Evolutionary conservation across 2,329 filamentous ascomycete species (phyloP), one percentile per base, ranked within the genome.

Genomic region (Xylaria sp.): DNA sequence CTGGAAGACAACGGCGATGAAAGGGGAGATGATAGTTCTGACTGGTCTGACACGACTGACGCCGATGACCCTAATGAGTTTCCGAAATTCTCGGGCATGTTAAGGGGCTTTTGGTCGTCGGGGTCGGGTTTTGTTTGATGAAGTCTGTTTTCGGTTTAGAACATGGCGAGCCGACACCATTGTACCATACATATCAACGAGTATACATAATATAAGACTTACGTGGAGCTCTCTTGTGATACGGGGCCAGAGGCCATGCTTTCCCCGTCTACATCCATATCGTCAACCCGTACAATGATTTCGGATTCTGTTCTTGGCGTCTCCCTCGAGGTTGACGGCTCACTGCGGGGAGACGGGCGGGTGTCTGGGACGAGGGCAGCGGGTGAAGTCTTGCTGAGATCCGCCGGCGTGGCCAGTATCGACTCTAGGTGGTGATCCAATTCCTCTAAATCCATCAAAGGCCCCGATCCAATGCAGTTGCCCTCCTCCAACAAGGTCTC

Each of bases 11-110:
- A 57, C 49, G 59, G 59, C 26, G 78, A 79, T 7, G 81, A 80
- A n/a, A 76, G 76, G 17, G 74, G 71, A 20, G 83, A 85, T 44
- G 81, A 81, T 21, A 80, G 67, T 42, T 85, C 82, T 47, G 83
- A 85, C 21, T 76, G 71, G 51, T 86, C 82, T 56, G 82, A 81
- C 26, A 79, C 60, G 52, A 71, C 73, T 17, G 80, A 81, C 18
- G 78, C 71, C n/a, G 82, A 82, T 13, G 83, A 85, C 42, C 75
- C 73, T 57, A 81, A 73, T 34, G 79, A 82, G 39, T 67, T 74
- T 62, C 65, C 66, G 56, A 60, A 66, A 26, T 50, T 57, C 22
- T 39, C 57, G 42, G 59, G 57, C 47, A 48, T 49, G 19, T 48
- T 53, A 8, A 54, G 49, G 62, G 71, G 44, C 64, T 66, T 59